Conservation (phyloP, 1,284 basidiomycete genomes). For the Agroathelia rolfsii region DNA sequence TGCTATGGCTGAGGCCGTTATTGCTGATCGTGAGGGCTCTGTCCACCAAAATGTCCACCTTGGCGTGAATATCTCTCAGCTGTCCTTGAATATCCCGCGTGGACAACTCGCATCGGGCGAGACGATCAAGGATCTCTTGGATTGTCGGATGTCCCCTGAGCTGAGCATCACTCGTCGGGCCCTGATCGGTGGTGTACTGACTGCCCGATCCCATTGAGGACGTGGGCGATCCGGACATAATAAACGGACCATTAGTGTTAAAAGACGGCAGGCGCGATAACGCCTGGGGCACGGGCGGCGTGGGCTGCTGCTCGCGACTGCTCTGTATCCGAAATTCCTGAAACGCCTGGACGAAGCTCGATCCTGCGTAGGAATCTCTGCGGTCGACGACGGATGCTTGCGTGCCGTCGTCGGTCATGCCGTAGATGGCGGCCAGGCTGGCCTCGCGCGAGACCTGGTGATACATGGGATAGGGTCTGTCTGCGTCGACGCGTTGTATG, state of each 20-base stretch:
- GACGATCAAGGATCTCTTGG: constrained; percentile 66
- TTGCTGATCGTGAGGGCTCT: constrained; percentile 32
- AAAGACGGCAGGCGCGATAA: constrained; percentile 21
- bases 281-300: constrained; percentile 31
- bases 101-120: constrained; percentile 60
- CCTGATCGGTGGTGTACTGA: constrained; percentile 40
- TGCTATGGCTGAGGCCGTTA: constrained; percentile 19
- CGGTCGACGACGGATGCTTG: constrained; percentile 23
- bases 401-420: constrained; percentile 15
- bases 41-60: constrained; percentile 69
- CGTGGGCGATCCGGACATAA: constrained; percentile 63
- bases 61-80: constrained; percentile 63
- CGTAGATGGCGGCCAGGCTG: constrained; percentile 27
- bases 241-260: constrained; percentile 33
- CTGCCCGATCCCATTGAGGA: constrained; percentile 69
- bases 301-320: constrained; percentile 23
- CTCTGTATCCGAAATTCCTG: too few relatives aligned
- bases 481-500: constrained; percentile 35
- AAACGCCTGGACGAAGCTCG: constrained; percentile 19
- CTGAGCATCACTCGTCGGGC: constrained; percentile 45
- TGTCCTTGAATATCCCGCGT: constrained; percentile 68
- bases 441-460: constrained; percentile 34
- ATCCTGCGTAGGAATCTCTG: constrained; percentile 19
- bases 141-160: constrained; percentile 66
- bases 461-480: constrained; percentile 31